Conservation (phyloP, 345 rosid genomes). For the Citrus sp. region DNA sequence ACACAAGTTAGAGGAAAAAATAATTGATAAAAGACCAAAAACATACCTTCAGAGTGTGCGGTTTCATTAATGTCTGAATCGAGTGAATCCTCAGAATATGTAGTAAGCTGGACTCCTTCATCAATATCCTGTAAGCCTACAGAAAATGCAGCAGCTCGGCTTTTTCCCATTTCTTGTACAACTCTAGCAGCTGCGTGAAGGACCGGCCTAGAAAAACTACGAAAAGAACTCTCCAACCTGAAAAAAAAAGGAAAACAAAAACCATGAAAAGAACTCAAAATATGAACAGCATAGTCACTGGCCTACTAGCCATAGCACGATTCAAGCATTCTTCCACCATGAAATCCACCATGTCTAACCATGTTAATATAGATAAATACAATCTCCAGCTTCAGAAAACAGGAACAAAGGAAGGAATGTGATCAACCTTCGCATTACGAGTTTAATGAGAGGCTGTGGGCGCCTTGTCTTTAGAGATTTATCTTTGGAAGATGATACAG, state of each 20-base stretch:
- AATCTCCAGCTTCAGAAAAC: neutral
- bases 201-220: conserved; percentile 98
- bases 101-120: conserved; percentile 72
- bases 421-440: conserved; percentile 93
- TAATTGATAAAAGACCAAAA: neutral
- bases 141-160: conserved; percentile 96
- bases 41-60: conserved; percentile 78
- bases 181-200: conserved; percentile 99
- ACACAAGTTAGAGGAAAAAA: neutral
- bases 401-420: conserved; percentile 10
- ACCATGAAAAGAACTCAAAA: conserved; percentile 2
- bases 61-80: conserved; percentile 73
- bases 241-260: neutral
- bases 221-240: conserved; percentile 98
- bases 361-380: neutral
- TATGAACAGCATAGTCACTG: neutral
- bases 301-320: neutral
- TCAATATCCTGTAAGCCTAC: conserved; percentile 89
- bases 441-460: conserved; percentile 93
- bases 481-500: conserved; percentile 65
- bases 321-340: neutral
- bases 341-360: neutral
- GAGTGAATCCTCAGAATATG: conserved; percentile 60
- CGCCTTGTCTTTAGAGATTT: conserved; percentile 88
- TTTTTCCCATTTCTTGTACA: conserved; percentile 98